Evolutionary conservation across 1,139 yeast genomes (phyloP).

Genomic region (Debaryomyces fabryi): DNA sequence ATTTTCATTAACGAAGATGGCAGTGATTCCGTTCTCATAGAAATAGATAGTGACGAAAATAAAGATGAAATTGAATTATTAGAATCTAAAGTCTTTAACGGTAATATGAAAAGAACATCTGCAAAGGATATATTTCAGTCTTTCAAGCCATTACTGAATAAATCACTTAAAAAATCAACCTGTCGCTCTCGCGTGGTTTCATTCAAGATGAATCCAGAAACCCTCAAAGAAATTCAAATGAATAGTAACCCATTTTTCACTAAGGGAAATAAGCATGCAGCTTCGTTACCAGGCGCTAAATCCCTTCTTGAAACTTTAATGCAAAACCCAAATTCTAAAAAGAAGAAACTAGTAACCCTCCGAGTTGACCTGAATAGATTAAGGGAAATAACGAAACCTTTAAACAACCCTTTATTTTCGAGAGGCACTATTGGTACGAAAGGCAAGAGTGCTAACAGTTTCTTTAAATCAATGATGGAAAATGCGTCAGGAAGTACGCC

Average conservation of each 20-base stretch:
- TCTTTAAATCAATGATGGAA: constrained; percentile 31
- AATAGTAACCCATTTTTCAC: constrained; percentile 37
- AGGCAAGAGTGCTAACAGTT: constrained; percentile 12
- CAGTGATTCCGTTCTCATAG: not conserved
- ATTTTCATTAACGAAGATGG: not conserved
- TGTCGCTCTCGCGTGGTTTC: constrained; percentile 22
- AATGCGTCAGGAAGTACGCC: constrained; percentile 21
- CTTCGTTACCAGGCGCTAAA: constrained; percentile 6
- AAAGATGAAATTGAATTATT: constrained; percentile 31
- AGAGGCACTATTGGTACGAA: constrained; percentile 11
- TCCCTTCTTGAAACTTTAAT: constrained; percentile 15
- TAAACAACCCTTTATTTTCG: constrained; percentile 13
- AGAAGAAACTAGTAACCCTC: constrained; percentile 3
- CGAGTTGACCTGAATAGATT: constrained; percentile 39
- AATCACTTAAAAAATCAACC: not conserved
- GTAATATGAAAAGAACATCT: constrained; percentile 24
- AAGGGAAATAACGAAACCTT: constrained; percentile 31
- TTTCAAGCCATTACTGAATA: constrained; percentile 10
- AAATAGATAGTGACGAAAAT: constrained; percentile 18
- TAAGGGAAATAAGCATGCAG: constrained; percentile 21
- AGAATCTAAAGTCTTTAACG: constrained; percentile 34
- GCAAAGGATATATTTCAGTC: constrained; percentile 24
- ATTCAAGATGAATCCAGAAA: constrained; percentile 28
- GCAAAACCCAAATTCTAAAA: not conserved
- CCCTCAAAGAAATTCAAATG: constrained; percentile 29